phyloP scores from a whole-genome alignment of 169 alveolate species.

The Plasmodium malariae region DNA sequence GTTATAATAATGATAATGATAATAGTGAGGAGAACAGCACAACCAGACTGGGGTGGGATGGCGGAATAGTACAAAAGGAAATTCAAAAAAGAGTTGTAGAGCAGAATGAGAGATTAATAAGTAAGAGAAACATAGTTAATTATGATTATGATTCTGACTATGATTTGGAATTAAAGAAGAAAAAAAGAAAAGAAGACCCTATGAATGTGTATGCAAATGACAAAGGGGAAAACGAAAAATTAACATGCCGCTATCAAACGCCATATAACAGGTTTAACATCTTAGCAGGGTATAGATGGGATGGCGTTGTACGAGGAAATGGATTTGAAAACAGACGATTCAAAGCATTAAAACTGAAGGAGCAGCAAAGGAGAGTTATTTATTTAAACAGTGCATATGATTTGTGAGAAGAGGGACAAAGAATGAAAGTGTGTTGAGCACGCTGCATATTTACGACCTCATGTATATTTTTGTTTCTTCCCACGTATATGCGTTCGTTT shows the following conservation, averaged over 20 bases:
- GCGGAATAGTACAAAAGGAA: conserved; percentile 73
- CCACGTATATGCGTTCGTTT: too few species aligned
- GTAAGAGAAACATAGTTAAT: conserved; percentile 48
- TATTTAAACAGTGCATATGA: conserved; percentile 39
- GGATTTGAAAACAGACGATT: conserved; percentile 92
- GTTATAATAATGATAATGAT: not conserved
- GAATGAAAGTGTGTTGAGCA: not conserved
- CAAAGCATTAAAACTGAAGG: conserved; percentile 65
- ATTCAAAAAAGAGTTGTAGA: conserved; percentile 34
- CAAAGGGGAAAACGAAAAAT: conserved; percentile 68
- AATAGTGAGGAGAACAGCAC: not conserved
- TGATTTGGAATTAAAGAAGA: conserved; percentile 51
- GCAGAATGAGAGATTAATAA: conserved; percentile 50
- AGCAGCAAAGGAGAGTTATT: conserved; percentile 18
- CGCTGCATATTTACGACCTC: not conserved
- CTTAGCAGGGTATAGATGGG: conserved; percentile 96
- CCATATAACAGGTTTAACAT: conserved; percentile 93
- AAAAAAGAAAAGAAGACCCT: conserved; percentile 71
- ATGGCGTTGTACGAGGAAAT: conserved; percentile 96
- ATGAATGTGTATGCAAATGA: conserved; percentile 39
- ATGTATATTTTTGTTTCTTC: not conserved
- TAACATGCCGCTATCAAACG: conserved; percentile 90
- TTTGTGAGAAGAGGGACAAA: not conserved
- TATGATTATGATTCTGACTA: conserved; percentile 73
- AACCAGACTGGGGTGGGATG: conserved; percentile 39